Base-by-base conservation (phyloP, 1,284 basidiomycete genomes). In the Ustilago sp. region DNA sequence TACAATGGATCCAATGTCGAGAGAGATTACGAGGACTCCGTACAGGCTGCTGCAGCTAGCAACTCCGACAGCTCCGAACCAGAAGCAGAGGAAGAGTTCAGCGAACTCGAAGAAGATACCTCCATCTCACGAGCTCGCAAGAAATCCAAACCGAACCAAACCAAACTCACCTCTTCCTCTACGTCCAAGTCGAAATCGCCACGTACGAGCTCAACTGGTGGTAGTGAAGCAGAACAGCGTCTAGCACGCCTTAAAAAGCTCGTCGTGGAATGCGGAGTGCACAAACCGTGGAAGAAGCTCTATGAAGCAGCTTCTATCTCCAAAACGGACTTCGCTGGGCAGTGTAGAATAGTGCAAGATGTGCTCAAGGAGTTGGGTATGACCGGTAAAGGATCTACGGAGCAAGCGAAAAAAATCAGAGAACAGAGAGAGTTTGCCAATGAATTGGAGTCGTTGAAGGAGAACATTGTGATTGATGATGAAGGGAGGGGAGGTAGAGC, bases 231-330 rank as follows among this genome's bases (percentile, higher is more conserved):
- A 13, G 64, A 74, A 54, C 63, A 69, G 32, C 57, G 68, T 5
- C 63, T 79, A 3, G 48, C 47, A 5, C 51, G 67, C 12, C 66
- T 79, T 32, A 79, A 79, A 38, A 65, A 68, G 57, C 66, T 79
- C n/a, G 77, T 79, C 17, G 9, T 28, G 8, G 73, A 71, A 51
- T 69, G 68, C 8, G 77, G 77, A 11, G 77, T 79, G 0, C 59
- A 69, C 32, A 79, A 75, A 47, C 63, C 51, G 12, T 79, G 77
- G 77, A 74, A 74, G 50, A 74, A 69, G 57, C 72, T 78, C 13
- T 78, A 74, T 61, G 72, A 68, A 47, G 65, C 62, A 0, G 68
- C 63, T 3, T 38, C 11, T n/a, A 55, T 77, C 1, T 41, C 41
- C 2, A 59, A 61, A 7, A 41, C 47, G 23, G 75, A 77, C 32